These are phyloP conservation scores for Exophiala dermatitidis DNA, from an alignment of 2,329 filamentous ascomycete species.

Conservation along the genomic window DNA sequence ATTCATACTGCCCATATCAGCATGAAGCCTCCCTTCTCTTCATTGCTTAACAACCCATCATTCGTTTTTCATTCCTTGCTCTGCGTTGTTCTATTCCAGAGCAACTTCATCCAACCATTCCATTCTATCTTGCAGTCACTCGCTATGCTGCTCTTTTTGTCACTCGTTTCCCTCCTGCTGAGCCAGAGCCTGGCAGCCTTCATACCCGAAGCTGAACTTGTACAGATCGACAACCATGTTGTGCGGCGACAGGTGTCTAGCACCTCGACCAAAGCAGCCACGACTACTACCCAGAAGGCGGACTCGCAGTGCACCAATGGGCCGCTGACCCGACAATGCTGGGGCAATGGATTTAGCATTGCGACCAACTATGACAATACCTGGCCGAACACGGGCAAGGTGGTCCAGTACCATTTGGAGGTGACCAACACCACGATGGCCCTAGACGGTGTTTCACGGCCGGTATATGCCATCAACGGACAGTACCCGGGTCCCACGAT, in stretches of 20 bases:
- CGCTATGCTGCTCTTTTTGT: slow-evolving; percentile 19
- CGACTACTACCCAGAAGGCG: slow-evolving; percentile 10
- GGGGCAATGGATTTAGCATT: slow-evolving; percentile 27
- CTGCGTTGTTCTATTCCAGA: not conserved
- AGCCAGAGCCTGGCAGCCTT: slow-evolving; percentile 11
- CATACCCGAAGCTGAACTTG: slow-evolving; percentile 18
- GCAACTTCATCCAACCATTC: not conserved
- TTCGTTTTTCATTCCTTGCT: not conserved
- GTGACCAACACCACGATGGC: slow-evolving; percentile 33
- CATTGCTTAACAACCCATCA: not conserved
- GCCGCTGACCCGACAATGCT: slow-evolving; percentile 25
- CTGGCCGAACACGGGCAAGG: slow-evolving; percentile 27
- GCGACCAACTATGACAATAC: slow-evolving; percentile 26
- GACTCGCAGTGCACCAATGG: slow-evolving; percentile 24
- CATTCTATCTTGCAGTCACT: slow-evolving; percentile 6
- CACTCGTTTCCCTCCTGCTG: slow-evolving; percentile 15
- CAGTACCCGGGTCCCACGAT: slow-evolving; percentile 62
- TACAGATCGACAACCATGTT: slow-evolving; percentile 13
- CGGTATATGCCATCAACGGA: slow-evolving; percentile 49
- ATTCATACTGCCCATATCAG: not conserved
- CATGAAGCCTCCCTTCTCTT: slow-evolving; percentile 3
- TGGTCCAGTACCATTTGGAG: slow-evolving; percentile 24
- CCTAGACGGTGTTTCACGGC: slow-evolving; percentile 41
- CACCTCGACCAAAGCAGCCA: slow-evolving; percentile 4
- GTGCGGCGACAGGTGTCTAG: slow-evolving; percentile 10